Evolutionary conservation across 148 eudicot genomes (phyloP), one percentile per base, ranked within the genome.

Genomic region (Camellia japonica): DNA sequence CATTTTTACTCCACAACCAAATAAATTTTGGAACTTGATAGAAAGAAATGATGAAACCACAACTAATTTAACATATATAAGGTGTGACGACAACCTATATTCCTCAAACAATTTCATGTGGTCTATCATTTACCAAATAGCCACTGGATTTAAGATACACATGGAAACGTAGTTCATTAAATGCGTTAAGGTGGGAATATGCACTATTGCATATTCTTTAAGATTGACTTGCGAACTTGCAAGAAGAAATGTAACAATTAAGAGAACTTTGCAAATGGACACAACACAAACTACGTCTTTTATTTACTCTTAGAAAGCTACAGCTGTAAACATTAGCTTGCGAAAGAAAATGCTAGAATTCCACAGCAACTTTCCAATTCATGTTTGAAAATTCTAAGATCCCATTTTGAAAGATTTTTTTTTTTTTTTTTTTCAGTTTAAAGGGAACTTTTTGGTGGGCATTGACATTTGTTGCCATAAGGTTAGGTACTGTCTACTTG

Each of bases 21-120:
- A 23, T 64, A 71, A 30, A 56, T 16, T 20, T 16, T 30, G 65
- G 56, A 61, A 46, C 43, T 62, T 49, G 13, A 61, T 18, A 44
- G 30, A 62, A 44, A 42, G 41, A 19, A 62, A 20, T 49, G 30
- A 15, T 23, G 44, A 64, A 67, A 63, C 5, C 20, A 30, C 6
- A 4, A 60, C 7, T 15, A 2, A 68, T 15, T 42, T 9, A 60
- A 38, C 64, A 80, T 73, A 62, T 38, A 30, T 13, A 3, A 19
- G 11, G 75, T 23, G 30, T 38, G 23, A 46, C 11, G 13, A 62
- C 68, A 46, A 19, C 47, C 54, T 41, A 18, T 41, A 18, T 59
- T 68, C 78, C 68, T 3, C 20, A 19, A 63, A 75, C 18, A 75
- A 44, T 75, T 23, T 20, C 52, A 62, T 75, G 19, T 12, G 15